Evolutionary conservation across 495 filamentous ascomycete species (phyloP).

Genomic region (Podospora tetraspora): DNA sequence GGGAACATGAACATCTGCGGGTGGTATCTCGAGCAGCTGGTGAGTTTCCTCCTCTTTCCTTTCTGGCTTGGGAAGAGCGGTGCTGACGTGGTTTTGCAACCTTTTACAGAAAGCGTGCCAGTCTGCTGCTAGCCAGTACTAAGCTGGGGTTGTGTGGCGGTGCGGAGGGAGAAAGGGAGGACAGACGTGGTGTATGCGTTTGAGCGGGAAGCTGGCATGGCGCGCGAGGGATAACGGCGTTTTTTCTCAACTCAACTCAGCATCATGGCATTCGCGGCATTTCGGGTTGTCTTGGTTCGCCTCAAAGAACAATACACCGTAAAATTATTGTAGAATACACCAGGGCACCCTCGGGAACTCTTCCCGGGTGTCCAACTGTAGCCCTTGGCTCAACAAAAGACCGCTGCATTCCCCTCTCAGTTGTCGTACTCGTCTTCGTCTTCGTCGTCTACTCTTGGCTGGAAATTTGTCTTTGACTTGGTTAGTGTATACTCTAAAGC

Average conservation of each 20-base stretch:
- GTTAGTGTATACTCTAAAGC: no score
- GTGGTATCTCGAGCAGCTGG: constrained; percentile 95
- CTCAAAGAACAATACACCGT: not conserved
- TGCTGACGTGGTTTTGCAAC: constrained; percentile 15
- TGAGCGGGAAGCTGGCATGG: not conserved
- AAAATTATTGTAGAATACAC: constrained; percentile 5
- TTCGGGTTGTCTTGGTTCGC: not conserved
- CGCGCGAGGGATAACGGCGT: not conserved
- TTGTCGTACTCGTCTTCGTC: constrained; percentile 11
- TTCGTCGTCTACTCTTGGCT: constrained; percentile 62
- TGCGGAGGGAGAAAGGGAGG: not conserved
- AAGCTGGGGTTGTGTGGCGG: constrained; percentile 25
- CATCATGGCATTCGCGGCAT: not conserved
- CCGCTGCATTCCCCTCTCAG: not conserved
- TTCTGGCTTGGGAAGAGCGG: not conserved
- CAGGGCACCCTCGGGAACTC: not conserved
- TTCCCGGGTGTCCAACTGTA: not conserved
- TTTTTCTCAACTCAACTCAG: not conserved
- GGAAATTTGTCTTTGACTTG: constrained; percentile 60
- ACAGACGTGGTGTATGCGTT: not conserved
- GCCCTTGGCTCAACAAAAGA: constrained; percentile 4
- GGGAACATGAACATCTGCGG: constrained; percentile 93
- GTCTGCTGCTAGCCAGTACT: constrained; percentile 81
- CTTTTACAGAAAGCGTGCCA: constrained; percentile 79
- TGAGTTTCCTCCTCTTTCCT: constrained; percentile 21